A percentile compares a stretch with the other conserved stretches of the same genome.
Conservation (phyloP, 768 basidiomycete species). For the Leccinum uliginosum region DNA sequence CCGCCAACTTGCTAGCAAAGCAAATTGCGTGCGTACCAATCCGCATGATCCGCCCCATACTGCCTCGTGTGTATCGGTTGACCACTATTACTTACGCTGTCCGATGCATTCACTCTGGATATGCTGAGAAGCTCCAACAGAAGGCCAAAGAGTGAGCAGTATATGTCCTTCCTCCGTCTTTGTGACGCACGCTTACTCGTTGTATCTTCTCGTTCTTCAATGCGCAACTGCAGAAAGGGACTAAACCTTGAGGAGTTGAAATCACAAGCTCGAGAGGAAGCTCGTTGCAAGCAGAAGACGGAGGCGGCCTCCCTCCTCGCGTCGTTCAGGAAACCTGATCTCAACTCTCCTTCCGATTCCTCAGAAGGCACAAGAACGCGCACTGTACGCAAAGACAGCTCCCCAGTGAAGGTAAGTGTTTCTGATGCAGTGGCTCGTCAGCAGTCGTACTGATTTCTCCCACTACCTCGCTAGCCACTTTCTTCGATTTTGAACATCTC, state of each 20-base stretch:
- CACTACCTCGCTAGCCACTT: slow-evolving; percentile 56
- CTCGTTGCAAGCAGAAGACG: slow-evolving; percentile 29
- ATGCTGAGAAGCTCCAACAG: slow-evolving; percentile 64
- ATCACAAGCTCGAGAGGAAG: slow-evolving; percentile 24
- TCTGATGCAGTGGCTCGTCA: not conserved
- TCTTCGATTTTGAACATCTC: slow-evolving; percentile 75
- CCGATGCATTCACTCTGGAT: slow-evolving; percentile 31
- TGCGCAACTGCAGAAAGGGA: slow-evolving; percentile 37
- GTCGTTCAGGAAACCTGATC: slow-evolving; percentile 12
- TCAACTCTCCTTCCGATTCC: slow-evolving; percentile 6
- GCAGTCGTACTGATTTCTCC: not conserved
- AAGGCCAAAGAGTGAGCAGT: slow-evolving; percentile 59
- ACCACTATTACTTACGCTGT: not conserved
- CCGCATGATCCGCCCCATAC: slow-evolving; percentile 1
- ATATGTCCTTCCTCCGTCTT: slow-evolving; percentile 9
- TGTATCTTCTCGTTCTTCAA: slow-evolving; percentile 2
- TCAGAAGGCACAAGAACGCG: slow-evolving; percentile 3
- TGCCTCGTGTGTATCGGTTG: not conserved
- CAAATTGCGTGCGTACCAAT: not conserved
- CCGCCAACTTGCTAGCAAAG: not conserved
- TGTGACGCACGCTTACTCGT: slow-evolving; percentile 6
- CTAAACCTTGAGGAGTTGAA: slow-evolving; percentile 37
- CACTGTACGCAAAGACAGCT: slow-evolving; percentile 52
- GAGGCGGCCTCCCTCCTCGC: slow-evolving; percentile 15
- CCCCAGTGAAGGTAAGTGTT: slow-evolving; percentile 57